Percentiles rank a stretch among this genome's conserved stretches.
phyloP scores from a whole-genome alignment of 257 asterid species.

The Ophiorrhiza pumila region DNA sequence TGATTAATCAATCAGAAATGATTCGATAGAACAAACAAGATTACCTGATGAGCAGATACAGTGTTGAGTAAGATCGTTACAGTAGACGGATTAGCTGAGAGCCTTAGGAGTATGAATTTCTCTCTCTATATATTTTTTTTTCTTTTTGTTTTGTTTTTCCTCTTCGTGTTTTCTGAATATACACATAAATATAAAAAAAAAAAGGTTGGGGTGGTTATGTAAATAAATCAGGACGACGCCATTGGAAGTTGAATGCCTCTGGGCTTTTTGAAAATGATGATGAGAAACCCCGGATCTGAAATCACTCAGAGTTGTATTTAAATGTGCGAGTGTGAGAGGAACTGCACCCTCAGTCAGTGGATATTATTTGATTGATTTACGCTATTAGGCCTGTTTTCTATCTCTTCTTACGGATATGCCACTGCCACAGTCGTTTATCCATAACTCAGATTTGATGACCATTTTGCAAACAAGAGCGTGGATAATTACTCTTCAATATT shows the following conservation, averaged over 20 bases:
- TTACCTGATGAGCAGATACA: slow-evolving; percentile 19
- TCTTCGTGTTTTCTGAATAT: background rate
- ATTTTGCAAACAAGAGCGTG: too few species aligned
- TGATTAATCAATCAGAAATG: background rate
- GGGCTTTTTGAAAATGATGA: slow-evolving; percentile 23
- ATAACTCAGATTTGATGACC: background rate
- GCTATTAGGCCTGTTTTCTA: slow-evolving; percentile 10
- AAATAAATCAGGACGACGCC: slow-evolving; percentile 13
- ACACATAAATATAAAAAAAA: background rate
- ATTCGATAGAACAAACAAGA: background rate
- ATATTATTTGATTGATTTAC: background rate
- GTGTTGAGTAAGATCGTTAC: background rate
- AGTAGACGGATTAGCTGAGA: background rate
- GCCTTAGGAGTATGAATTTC: background rate
- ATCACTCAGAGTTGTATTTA: slow-evolving; percentile 37
- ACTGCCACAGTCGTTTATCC: background rate
- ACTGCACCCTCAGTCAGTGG: slow-evolving; percentile 11
- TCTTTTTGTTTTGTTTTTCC: background rate
- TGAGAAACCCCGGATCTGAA: slow-evolving; percentile 44
- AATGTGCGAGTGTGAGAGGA: slow-evolving; percentile 17
- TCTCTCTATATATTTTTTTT: background rate
- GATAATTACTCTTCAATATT: too few species aligned
- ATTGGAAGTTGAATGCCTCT: background rate
- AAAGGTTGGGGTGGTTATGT: background rate
- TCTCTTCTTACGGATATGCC: slow-evolving; percentile 1